Base-by-base conservation (phyloP, 371 early-diverging fungal genomes). In the Lichtheimia hyalospora region DNA sequence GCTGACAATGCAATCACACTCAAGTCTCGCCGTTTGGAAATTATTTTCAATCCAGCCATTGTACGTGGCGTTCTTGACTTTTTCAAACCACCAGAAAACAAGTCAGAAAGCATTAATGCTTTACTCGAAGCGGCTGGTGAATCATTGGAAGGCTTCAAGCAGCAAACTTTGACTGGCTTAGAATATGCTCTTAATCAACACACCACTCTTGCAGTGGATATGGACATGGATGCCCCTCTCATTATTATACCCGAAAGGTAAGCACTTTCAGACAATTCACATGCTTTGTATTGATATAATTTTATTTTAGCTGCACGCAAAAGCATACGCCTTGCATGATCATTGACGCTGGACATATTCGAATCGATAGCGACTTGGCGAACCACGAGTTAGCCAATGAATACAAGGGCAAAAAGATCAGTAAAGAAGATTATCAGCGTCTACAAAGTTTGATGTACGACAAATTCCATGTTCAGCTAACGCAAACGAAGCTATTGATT, bases 171-270 rank as follows among this genome's bases (percentile, higher is more conserved):
- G 20, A 86, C 87, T 2, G 90, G 93, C 0, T 66, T 96, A 3
- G 86, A 91, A 62, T 88, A 80, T 68, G 92, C 92, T 0, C 63
- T 96, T 28, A 87, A 84, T n/a, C 79, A 83, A 56, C 93, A 92
- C 63, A 88, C 85, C n/a, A 88, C 89, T 0, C 48, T 91, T 3
- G 89, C 90, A 58, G 63, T 95, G 4, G 83, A 88, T 58, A 73
- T 96, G 2, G 88, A 95, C 56, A 80, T 92, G 68, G 91, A 91
- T 61, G 96, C 96, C 1, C 96, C 96, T 0, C 83, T 94, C 34
- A 80, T 96, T 61, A 77, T 94, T n/a, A 73, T 96, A 7, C 94
- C 94, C 3, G 87, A 91, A 66, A 84, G 88, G 74, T 71, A 63
- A 64, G 10, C 6, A n/a, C 15, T 18, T 3, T 7, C 7, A 52